Base-by-base conservation (phyloP, 257 asterid species). In the Ilex aquifolium region DNA sequence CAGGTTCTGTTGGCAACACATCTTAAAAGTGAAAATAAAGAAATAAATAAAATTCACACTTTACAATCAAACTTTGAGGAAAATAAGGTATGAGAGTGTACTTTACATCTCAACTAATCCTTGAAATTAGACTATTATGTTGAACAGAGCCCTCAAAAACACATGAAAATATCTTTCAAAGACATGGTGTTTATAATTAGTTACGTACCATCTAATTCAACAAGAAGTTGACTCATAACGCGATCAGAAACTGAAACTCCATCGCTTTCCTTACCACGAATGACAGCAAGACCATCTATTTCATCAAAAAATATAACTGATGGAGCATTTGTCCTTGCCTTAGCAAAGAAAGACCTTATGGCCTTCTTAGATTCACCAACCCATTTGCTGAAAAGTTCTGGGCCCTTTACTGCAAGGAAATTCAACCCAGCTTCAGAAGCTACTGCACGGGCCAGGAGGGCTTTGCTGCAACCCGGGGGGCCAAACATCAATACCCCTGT, bases 311-410 rank as follows among this genome's bases (percentile, higher is more conserved):
- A 93, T 70, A 93, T 80, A 67, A 90, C 83, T 49, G 99, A 90
- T 44, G 99, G 96, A 66, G 96, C 89, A 74, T 88, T 87, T 10
- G 85, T 89, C 83, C 97, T 81, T 63, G 97, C 97, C 82, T 87
- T 93, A 12, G 89, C 85, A 59, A 93, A 93, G 74, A 93, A 75
- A 57, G 95, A 80, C 46, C 87, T 83, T 6, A 93, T 96, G 21
- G 97, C 96, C 68, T 93, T 93, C 69, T 93, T 97, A 53, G 99
- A 90, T 80, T 93, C 99, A 46, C 99, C 99, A 62, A 93, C 99
- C 95, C 96, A 87, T 76, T 87, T 93, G 83, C 94, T 90, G 77
- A 85, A 93, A 76, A 93, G 95, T 77, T 93, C 92, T 14, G 96
- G 97, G 68, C 99, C 99, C 78, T 90, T 90, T 5, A 93, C 92